Evolutionary conservation across 73 alveolate genomes (phyloP).

Genomic region (Stentor coeruleus): DNA sequence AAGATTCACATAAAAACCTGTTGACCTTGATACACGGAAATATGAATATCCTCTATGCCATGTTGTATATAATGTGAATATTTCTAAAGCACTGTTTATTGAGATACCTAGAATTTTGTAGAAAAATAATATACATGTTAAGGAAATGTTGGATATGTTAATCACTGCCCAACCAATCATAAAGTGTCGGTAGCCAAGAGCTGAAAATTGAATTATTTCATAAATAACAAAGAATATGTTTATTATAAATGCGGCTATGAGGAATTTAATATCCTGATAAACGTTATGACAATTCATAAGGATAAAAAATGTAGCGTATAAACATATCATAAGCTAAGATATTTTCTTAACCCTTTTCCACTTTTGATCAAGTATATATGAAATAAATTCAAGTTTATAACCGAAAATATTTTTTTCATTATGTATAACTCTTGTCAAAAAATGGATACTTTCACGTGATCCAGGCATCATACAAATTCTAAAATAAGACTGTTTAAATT

Average conservation of each 20-base stretch:
- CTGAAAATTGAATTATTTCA: background rate
- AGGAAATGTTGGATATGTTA: background rate
- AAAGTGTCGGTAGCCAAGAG: background rate
- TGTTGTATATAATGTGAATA: background rate
- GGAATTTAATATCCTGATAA: background rate
- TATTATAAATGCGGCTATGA: background rate
- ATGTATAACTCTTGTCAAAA: background rate
- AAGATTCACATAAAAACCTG: background rate
- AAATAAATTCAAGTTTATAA: background rate
- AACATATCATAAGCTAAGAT: background rate
- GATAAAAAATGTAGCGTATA: background rate
- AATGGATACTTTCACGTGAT: background rate
- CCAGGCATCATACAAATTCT: background rate
- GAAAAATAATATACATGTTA: background rate
- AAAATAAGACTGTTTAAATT: background rate
- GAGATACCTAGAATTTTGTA: background rate
- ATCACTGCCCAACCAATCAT: constrained; percentile 6
- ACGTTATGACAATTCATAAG: background rate
- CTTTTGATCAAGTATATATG: background rate
- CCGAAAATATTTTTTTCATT: background rate
- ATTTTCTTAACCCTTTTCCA: background rate
- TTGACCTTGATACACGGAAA: background rate
- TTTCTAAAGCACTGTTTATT: background rate
- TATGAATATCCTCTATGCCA: background rate
- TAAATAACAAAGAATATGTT: background rate